Base-by-base conservation (phyloP, 2,329 filamentous ascomycete genomes). In the Apiospora pterosperma region DNA sequence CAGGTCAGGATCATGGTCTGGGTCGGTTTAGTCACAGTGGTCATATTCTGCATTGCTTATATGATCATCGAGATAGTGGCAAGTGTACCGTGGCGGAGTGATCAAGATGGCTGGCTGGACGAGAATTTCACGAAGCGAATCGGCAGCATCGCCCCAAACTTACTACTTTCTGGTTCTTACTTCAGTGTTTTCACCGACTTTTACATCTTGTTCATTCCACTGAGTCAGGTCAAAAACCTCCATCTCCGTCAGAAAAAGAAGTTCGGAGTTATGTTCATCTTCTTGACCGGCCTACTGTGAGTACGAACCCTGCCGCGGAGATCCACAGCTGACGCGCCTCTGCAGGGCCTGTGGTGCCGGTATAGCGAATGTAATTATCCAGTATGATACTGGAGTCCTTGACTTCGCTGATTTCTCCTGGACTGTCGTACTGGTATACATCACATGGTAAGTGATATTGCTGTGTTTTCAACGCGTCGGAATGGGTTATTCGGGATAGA, bases 1-100 rank as follows among this genome's bases (percentile, higher is more conserved):
- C 61, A 60, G 2, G 28, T 68, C 12, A 63, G 44, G 36, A 63
- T 65, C 16, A 55, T 55, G 48, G 7, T 34, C 16, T 55, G 48
- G 48, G 48, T 28, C 10, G 48, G 48, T 2, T 4, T 55, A 19
- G 48, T 4, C 25, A 16, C 5, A 1, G 48, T 55, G 23, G 16
- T 55, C 6, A 8, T 16, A 1, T 55, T 55, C n/a, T 6, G 16
- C 25, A 31, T 55, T n/a, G 25, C 8, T 7, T 55, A 34, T 11
- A n/a, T 34, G 0, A 55, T 55, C 48, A 19, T 11, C 0, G 2
- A 55, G 0, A 11, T 55, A 4, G 6, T 66, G 64, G 59, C 36
- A 55, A 58, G 48, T 2, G 28, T 55, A 2, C 48, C 48, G 8
- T 11, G 28, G 25, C 25, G 16, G 0, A n/a, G 48, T 28, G 48